phyloP scores from a whole-genome alignment of 2,329 filamentous ascomycete species.

The Nemania bipapillata region DNA sequence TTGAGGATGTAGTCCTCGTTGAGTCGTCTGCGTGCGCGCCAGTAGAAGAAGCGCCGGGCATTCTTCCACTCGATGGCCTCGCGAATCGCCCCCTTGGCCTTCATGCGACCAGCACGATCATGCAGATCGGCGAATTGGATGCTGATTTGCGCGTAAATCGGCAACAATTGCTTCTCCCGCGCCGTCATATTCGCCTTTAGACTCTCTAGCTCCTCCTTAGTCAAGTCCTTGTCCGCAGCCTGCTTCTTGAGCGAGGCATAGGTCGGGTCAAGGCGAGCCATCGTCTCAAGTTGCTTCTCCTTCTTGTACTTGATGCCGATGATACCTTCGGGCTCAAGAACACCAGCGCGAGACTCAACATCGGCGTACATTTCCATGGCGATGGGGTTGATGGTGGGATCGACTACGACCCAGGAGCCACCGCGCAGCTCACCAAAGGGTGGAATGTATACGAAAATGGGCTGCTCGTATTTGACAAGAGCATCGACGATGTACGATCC shows the following conservation, averaged over 20 bases:
- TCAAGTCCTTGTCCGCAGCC: slow-evolving; percentile 73
- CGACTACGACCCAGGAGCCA: slow-evolving; percentile 98
- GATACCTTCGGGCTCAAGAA: slow-evolving; percentile 97
- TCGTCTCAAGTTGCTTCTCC: slow-evolving; percentile 96
- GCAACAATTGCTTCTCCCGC: slow-evolving; percentile 88
- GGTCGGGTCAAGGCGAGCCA: slow-evolving; percentile 87
- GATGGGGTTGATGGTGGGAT: slow-evolving; percentile 95
- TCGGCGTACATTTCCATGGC: slow-evolving; percentile 99
- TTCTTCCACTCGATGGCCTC: slow-evolving; percentile 85
- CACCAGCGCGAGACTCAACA: slow-evolving; percentile 91
- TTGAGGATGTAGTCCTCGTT: slow-evolving; percentile 98
- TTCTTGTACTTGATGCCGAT: slow-evolving; percentile 98
- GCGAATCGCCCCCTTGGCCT: slow-evolving; percentile 95
- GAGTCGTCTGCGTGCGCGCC: slow-evolving; percentile 94
- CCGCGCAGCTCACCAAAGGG: slow-evolving; percentile 96
- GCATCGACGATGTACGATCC: slow-evolving; percentile 99
- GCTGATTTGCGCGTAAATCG: slow-evolving; percentile 94
- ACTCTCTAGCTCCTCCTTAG: slow-evolving; percentile 76
- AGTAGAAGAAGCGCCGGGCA: slow-evolving; percentile 98
- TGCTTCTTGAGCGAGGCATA: slow-evolving; percentile 88
- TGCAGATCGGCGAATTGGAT: slow-evolving; percentile 97
- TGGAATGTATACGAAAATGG: slow-evolving; percentile 98
- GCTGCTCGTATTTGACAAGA: slow-evolving; percentile 97
- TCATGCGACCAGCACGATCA: slow-evolving; percentile 96
- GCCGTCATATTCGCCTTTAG: slow-evolving; percentile 86